Evolutionary conservation across 768 basidiomycete species (phyloP).

Genomic region (Termitomyces sp.): DNA sequence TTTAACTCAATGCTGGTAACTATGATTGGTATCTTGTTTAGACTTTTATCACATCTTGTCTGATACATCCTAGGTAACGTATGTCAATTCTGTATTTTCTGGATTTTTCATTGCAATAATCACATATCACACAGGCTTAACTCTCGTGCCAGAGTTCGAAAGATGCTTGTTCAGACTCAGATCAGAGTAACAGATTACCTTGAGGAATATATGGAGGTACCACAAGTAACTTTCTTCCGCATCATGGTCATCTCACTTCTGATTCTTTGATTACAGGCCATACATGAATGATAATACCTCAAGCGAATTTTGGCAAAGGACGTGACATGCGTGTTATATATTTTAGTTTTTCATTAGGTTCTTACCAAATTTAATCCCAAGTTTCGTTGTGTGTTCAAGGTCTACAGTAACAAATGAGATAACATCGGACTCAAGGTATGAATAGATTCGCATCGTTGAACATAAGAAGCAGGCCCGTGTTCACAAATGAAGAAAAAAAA

Average conservation of each 20-base stretch:
- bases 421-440: too few species aligned
- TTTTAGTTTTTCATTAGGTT: too few species aligned
- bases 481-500: too few species aligned
- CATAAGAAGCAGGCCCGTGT: too few species aligned
- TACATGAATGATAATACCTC: not conserved
- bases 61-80: not conserved
- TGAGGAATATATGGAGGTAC: not conserved
- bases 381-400: too few species aligned
- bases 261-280: not conserved
- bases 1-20: not conserved
- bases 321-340: too few species aligned
- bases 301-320: too few species aligned
- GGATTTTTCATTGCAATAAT: not conserved
- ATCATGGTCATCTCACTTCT: not conserved
- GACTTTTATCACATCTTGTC: not conserved
- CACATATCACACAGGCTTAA: not conserved
- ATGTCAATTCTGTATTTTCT: not conserved
- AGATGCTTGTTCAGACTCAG: not conserved
- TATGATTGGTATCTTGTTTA: not conserved
- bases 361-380: not conserved
- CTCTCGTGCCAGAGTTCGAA: not conserved
- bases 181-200: not conserved
- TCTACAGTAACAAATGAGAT: too few species aligned
- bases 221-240: not conserved
- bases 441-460: too few species aligned